Evolutionary conservation across 2,329 filamentous ascomycete species (phyloP).

Genomic region (Dothideomycetidae sp.): DNA sequence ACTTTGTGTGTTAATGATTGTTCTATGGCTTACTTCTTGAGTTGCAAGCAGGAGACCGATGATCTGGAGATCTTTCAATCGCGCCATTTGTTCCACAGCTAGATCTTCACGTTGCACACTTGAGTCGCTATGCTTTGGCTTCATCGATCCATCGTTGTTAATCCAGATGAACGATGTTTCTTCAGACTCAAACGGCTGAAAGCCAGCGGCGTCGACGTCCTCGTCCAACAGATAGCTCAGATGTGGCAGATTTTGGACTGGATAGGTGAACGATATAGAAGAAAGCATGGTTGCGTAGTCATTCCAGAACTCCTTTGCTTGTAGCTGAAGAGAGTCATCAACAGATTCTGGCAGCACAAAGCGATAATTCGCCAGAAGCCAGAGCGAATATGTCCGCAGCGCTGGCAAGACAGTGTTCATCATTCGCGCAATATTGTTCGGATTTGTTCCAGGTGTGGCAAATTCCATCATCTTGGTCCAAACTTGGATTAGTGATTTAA

Average conservation of each 20-base stretch:
- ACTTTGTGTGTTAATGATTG: slow-evolving; percentile 13
- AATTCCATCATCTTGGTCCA: neutral
- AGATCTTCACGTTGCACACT: slow-evolving; percentile 39
- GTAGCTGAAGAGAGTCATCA: slow-evolving; percentile 40
- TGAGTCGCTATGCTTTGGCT: slow-evolving; percentile 38
- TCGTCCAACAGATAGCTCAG: slow-evolving; percentile 53
- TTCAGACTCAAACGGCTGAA: slow-evolving; percentile 43
- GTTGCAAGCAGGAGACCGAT: slow-evolving; percentile 43
- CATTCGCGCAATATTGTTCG: slow-evolving; percentile 39
- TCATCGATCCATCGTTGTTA: slow-evolving; percentile 29
- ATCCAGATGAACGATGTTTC: slow-evolving; percentile 40
- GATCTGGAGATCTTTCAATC: slow-evolving; percentile 36
- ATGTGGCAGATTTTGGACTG: slow-evolving; percentile 40
- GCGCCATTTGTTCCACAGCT: slow-evolving; percentile 52
- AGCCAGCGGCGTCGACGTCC: slow-evolving; percentile 52
- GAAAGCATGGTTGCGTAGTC: slow-evolving; percentile 50
- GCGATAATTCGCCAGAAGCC: slow-evolving; percentile 44
- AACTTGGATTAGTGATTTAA: neutral
- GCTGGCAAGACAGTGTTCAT: slow-evolving; percentile 48
- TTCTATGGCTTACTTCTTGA: slow-evolving; percentile 7
- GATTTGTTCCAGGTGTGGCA: no score
- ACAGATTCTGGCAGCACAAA: slow-evolving; percentile 40
- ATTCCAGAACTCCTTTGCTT: slow-evolving; percentile 50
- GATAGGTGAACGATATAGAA: slow-evolving; percentile 44
- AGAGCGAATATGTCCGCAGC: slow-evolving; percentile 53